Base-by-base conservation (phyloP, 23 red algal species). In the Agarophyton chilense region DNA sequence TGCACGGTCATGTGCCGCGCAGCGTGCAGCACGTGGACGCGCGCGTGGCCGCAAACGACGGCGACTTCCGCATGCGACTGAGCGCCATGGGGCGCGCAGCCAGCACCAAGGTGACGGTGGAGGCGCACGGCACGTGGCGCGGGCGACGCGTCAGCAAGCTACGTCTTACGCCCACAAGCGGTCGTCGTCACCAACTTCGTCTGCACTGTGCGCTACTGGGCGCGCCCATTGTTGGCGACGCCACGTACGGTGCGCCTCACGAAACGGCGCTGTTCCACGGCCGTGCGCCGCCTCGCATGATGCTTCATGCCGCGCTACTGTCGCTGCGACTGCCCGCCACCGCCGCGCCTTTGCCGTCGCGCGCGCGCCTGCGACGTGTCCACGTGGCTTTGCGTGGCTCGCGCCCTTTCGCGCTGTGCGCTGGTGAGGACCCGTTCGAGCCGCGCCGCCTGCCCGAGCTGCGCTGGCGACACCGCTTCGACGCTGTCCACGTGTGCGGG, bases 181-280 rank as follows among this genome's bases (percentile, higher is more conserved):
- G 96, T 2, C 86, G 96, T 0, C 81, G 96, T 24, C 96, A 98
- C 83, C 96, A 98, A 72, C 25, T 98, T 16, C 67, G 96, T 9
- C 80, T 98, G 60, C 96, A 98, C 70, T 63, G 71, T 21, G 64
- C 72, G 76, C 26, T 41, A 40, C 26, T 53, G 42, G 82, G 89
- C 22, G 68, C 78, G 53, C 79, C 92, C 40, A 98, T 98, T 50
- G 84, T 98, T 1, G 96, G 96, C 18, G 96, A 98, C 73, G 96
- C 93, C 29, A 98, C 96, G 24, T 98, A 98, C 82, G 83, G 50
- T 42, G 2, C 39, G 32, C 12, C n/a, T 0, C 65, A 64, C 21
- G 79, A 77, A 21, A 50, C 71, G 38, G 38, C 45, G 33, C 42
- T 24, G 38, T 21, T 53, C 17, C 12, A 6, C 8, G 33, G 78